Evolutionary conservation across 2,329 filamentous ascomycete genomes (phyloP), one percentile per base, ranked within the genome.

Genomic region (Diaporthe vexans): DNA sequence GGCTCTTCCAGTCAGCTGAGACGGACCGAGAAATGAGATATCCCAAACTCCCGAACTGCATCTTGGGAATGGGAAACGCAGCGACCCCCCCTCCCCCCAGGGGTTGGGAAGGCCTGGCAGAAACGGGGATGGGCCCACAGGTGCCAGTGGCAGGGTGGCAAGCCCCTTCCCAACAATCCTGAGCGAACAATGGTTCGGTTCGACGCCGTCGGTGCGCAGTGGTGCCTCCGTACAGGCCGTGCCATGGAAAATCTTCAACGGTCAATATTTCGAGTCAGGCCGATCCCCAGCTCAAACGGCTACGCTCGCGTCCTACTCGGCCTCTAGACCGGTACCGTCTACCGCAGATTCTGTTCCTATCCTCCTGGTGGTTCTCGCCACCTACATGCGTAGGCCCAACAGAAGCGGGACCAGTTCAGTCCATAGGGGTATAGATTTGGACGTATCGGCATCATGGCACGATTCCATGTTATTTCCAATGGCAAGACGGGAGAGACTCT

Each of bases 71-170:
- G 43, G 24, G 40, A 24, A 63, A 37, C 6, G 21, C 15, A 13
- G 24, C 8, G 9, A n/a, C n/a, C n/a, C n/a, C n/a, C n/a, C n/a
- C n/a, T n/a, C 33, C 29, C 46, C 17, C 46, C 9, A 11, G 21
- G 43, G 61, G 33, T 52, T 67, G 61, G 19, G 37, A 24, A 48
- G 29, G 29, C 29, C 43, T 40, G 35, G 5, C 29, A 13, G 21
- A 35, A 8, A 67, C 24, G 61, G 29, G 37, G 0, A 17, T 17
- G 46, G 59, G 9, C 40, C 46, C 21, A 51, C 29, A 26, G 58
- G 26, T 67, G 61, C 29, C 51, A n/a, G 63, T 37, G 63, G 63
- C 46, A 51, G 48, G n/a, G 48, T 52, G n/a, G n/a, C 48, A 67
- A 67, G n/a, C 48, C 21, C 29, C 21, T 37, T 48, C 63, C n/a